Conservation (phyloP, 192 early-diverging fungal species). For the Backusella mclennaniae region DNA sequence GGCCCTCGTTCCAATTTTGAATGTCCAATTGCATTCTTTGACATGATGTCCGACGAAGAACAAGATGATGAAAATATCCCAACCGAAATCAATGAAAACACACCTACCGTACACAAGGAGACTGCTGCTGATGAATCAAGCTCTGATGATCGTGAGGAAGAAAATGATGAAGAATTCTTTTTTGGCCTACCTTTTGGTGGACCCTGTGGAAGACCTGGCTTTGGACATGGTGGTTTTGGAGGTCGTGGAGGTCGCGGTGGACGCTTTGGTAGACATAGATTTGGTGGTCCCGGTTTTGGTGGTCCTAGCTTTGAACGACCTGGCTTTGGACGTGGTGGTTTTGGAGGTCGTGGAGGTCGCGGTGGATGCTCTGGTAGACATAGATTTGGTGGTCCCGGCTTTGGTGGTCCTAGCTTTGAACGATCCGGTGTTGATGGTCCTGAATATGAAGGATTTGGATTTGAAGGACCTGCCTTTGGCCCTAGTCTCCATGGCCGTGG, state of each 20-base stretch:
- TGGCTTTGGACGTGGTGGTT: neutral
- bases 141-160: neutral
- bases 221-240: neutral
- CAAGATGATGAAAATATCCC: neutral
- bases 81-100: neutral
- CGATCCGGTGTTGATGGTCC: neutral
- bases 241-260: neutral
- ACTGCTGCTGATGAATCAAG: neutral
- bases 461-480: neutral
- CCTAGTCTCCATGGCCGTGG: neutral
- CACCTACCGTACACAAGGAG: neutral
- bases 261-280: too few species aligned
- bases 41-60: neutral
- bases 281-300: neutral
- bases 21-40: neutral
- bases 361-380: neutral
- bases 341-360: neutral
- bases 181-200: neutral
- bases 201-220: neutral
- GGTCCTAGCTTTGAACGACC: neutral
- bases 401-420: neutral
- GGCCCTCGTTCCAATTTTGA: neutral
- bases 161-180: neutral
- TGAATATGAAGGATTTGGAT: neutral
- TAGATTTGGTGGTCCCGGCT: too few species aligned